A percentile compares a stretch with the other conserved stretches of the same genome.
phyloP scores from a whole-genome alignment of 1,284 basidiomycete genomes.

The Ustilago hordei region DNA sequence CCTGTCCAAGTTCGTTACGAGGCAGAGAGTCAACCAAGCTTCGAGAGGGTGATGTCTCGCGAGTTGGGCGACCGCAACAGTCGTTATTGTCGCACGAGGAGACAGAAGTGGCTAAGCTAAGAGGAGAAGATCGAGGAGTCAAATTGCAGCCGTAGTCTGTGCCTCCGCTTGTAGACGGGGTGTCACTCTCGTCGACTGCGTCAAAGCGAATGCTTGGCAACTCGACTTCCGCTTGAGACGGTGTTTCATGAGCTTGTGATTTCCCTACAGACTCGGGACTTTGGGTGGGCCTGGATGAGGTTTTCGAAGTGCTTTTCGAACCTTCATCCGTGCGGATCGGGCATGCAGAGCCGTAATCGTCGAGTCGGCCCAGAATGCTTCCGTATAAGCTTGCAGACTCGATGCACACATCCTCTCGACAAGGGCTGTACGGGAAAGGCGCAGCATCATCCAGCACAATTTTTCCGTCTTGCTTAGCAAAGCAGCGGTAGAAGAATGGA shows the following conservation, averaged over 20 bases:
- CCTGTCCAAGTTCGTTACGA: not conserved
- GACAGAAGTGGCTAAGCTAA: not conserved
- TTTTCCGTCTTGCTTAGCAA: not conserved
- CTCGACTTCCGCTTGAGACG: not conserved
- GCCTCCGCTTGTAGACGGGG: not conserved
- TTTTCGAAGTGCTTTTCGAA: not conserved
- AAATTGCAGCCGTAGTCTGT: not conserved
- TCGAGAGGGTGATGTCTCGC: not conserved
- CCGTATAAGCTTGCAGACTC: not conserved
- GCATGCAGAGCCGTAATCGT: not conserved
- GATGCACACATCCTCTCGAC: slow-evolving; percentile 10
- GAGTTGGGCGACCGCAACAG: not conserved
- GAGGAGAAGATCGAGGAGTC: not conserved
- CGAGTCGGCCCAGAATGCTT: slow-evolving; percentile 1
- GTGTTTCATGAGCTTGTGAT: not conserved
- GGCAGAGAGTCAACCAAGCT: not conserved
- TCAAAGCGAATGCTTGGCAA: slow-evolving; percentile 12
- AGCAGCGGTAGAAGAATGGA: slow-evolving; percentile 18
- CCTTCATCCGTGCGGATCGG: not conserved
- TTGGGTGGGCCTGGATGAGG: not conserved
- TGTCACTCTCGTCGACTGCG: not conserved
- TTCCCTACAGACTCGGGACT: too few species aligned
- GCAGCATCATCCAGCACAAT: slow-evolving; percentile 19
- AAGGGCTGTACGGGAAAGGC: slow-evolving; percentile 45
- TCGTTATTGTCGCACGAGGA: not conserved